Conservation (phyloP, 371 early-diverging fungal genomes). For the Umbelopsis sp. region DNA sequence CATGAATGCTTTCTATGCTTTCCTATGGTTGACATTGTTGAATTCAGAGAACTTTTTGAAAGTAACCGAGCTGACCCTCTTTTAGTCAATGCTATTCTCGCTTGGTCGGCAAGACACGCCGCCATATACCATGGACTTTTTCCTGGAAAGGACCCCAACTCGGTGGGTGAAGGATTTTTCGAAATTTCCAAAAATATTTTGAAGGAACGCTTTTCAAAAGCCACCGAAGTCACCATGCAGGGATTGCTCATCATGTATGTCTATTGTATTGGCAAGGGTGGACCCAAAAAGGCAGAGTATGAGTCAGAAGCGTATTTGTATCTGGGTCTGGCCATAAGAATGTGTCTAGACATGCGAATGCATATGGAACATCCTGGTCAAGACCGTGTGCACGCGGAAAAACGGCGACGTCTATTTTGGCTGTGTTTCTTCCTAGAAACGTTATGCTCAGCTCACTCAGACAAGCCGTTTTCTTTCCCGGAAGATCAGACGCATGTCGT, state of each 20-base stretch:
- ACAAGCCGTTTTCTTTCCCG: slow-evolving; percentile 31
- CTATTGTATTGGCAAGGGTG: slow-evolving; percentile 24
- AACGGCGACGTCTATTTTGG: not conserved
- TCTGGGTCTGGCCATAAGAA: slow-evolving; percentile 25
- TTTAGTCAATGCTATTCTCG: slow-evolving; percentile 25
- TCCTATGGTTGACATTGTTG: slow-evolving; percentile 30
- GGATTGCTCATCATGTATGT: slow-evolving; percentile 23
- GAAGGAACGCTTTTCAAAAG: slow-evolving; percentile 20
- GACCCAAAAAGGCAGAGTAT: slow-evolving; percentile 16
- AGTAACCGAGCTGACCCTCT: slow-evolving; percentile 1
- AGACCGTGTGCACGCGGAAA: not conserved
- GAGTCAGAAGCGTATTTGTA: slow-evolving; percentile 29
- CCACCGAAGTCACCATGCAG: slow-evolving; percentile 23
- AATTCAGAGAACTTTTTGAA: not conserved
- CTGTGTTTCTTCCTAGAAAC: slow-evolving; percentile 20
- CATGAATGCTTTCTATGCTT: slow-evolving; percentile 35
- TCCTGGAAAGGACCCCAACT: slow-evolving; percentile 27
- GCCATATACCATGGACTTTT: slow-evolving; percentile 29
- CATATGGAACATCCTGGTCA: slow-evolving; percentile 16
- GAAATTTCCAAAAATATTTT: slow-evolving; percentile 20
- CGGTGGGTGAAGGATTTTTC: slow-evolving; percentile 26
- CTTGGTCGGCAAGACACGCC: slow-evolving; percentile 29
- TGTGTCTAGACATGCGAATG: slow-evolving; percentile 26
- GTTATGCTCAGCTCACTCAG: slow-evolving; percentile 31
- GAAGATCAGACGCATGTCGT: slow-evolving; percentile 25